A percentile compares a stretch with the other conserved stretches of the same genome.
These are phyloP conservation scores for Nakaseomyces sp. DNA, from an alignment of 1,139 yeast genomes.

Conservation along the genomic window DNA sequence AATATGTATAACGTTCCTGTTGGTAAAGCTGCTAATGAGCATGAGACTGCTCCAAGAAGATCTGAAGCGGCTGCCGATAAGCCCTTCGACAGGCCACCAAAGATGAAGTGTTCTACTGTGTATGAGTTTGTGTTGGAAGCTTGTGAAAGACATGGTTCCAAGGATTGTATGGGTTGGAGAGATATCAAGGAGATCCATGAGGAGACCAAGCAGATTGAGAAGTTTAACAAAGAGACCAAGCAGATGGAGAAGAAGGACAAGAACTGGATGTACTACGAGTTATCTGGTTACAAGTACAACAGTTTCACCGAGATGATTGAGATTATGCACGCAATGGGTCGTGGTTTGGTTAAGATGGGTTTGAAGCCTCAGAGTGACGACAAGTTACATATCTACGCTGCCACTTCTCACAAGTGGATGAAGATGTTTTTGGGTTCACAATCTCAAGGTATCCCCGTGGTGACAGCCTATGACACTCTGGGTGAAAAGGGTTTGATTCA, in stretches of 20 bases:
- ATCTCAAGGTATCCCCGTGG: conserved; percentile 75
- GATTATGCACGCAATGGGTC: conserved; percentile 50
- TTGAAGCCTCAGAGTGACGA: conserved; percentile 53
- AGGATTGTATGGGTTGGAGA: conserved; percentile 72
- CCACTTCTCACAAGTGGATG: conserved; percentile 86
- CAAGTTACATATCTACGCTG: conserved; percentile 74
- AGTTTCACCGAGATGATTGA: conserved; percentile 51
- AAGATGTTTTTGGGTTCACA: conserved; percentile 71
- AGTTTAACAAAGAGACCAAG: conserved; percentile 62
- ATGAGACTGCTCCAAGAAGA: conserved; percentile 91
- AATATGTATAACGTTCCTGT: conserved; percentile 45
- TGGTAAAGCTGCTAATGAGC: conserved; percentile 63
- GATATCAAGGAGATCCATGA: conserved; percentile 60
- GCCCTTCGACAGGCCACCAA: conserved; percentile 45
- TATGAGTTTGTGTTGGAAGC: conserved; percentile 64
- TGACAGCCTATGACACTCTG: conserved; percentile 93
- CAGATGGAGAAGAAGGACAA: conserved; percentile 47
- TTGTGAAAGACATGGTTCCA: conserved; percentile 46
- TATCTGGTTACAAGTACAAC: conserved; percentile 60
- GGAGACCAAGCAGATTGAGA: conserved; percentile 68
- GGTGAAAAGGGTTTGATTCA: conserved; percentile 89
- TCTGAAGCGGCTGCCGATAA: conserved; percentile 46
- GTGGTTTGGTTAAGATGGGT: conserved; percentile 71
- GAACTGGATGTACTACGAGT: conserved; percentile 81
- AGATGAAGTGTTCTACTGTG: conserved; percentile 53